Conservation (phyloP, 768 basidiomycete genomes). For the Pleurotus tuoliensis region DNA sequence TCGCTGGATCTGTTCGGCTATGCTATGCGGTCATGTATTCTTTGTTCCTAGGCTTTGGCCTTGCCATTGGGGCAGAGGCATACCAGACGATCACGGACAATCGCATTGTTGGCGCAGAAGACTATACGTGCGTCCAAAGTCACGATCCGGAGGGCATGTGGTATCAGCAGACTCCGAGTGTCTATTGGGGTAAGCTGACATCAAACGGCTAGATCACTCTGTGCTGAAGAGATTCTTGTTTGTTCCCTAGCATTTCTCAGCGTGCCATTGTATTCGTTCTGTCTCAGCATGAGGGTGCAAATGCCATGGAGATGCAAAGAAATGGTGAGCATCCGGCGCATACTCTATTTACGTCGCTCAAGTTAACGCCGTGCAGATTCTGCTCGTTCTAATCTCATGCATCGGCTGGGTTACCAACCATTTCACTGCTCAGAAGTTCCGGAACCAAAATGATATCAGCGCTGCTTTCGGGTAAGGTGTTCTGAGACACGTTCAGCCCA, state of each 20-base stretch:
- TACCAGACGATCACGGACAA: constrained; percentile 54
- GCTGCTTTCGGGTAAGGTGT: constrained; percentile 62
- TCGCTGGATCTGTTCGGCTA: constrained; percentile 79
- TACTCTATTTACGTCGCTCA: not conserved
- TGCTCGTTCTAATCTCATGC: constrained; percentile 59
- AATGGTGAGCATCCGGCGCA: constrained; percentile 35
- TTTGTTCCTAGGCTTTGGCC: constrained; percentile 76
- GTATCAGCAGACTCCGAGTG: constrained; percentile 69
- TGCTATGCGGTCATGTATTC: constrained; percentile 80
- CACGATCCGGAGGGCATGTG: constrained; percentile 61
- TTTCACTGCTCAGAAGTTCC: constrained; percentile 58
- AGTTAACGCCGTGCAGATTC: constrained; percentile 21
- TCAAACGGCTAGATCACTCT: not conserved
- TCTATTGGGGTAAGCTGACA: constrained; percentile 62
- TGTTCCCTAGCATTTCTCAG: constrained; percentile 53
- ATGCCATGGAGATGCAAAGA: constrained; percentile 56
- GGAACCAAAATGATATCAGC: constrained; percentile 69
- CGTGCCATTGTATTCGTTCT: constrained; percentile 66
- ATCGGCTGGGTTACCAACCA: constrained; percentile 80
- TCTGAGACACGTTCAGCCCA: not conserved
- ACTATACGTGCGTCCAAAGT: constrained; percentile 55
- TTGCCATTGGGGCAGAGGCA: constrained; percentile 72
- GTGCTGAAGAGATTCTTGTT: not conserved
- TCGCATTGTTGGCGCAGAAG: constrained; percentile 44
- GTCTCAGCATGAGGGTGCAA: constrained; percentile 62